Conservation (phyloP, 345 rosid genomes). For the Corchorus capsularis region DNA sequence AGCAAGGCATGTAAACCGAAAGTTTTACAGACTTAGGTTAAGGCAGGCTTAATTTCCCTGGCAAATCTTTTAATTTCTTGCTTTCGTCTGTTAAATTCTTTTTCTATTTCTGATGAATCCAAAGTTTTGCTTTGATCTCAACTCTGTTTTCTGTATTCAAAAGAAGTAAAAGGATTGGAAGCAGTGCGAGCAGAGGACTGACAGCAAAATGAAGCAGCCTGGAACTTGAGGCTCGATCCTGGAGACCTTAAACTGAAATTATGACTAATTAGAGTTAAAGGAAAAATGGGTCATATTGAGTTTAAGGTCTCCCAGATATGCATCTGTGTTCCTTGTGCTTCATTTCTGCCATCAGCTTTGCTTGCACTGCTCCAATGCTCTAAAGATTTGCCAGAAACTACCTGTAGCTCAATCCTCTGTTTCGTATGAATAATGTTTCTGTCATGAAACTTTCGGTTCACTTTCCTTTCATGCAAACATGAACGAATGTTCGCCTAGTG, state of each 20-base stretch:
- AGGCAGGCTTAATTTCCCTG: no score
- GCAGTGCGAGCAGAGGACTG: constrained; percentile 1
- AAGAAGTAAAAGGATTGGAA: background rate
- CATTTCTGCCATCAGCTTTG: constrained; percentile 8
- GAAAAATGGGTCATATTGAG: background rate
- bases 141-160: background rate
- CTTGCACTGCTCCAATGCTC: constrained; percentile 4
- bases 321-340: background rate
- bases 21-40: no score
- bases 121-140: background rate
- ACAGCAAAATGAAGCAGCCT: background rate
- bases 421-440: no score
- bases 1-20: no score
- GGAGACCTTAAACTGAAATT: background rate
- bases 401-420: no score
- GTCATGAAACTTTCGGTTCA: no score
- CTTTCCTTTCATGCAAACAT: no score
- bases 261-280: background rate
- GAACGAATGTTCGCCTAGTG: no score
- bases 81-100: background rate
- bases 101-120: background rate
- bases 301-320: background rate
- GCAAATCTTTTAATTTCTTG: background rate
- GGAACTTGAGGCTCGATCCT: background rate
- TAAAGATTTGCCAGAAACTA: no score